Evolutionary conservation across 441 rosid genomes (phyloP), one percentile per base, ranked within the genome.

Genomic region (Mallotus japonicus): DNA sequence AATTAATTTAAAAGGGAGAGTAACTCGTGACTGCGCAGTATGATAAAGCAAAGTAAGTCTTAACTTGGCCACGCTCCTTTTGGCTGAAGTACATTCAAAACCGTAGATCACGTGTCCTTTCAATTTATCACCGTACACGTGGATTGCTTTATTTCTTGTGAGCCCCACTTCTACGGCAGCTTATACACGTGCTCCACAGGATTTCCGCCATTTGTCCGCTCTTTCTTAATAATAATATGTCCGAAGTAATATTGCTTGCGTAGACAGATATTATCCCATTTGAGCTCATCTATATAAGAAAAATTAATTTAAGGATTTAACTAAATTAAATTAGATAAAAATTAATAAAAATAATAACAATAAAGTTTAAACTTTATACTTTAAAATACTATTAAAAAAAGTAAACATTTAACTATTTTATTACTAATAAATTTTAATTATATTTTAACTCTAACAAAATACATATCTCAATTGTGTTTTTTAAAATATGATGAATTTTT

Each of bases 1-100:
- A 50, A 15, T 5, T 28, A 6, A 24, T 49, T 9, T 6, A 19
- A 47, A 13, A 13, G 8, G 12, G 12, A 12, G 53, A 14, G 70
- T 2, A 3, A 51, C 65, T 77, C 80, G 83, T 75, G 77, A 77
- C 73, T 46, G 72, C 75, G 37, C 24, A 47, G 57, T 3, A 11
- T 15, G 16, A 6, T 15, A 53, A 15, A 28, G 2, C 49, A 4
- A 59, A 17, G 54, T 47, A 58, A 50, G 13, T 47, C 57, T 58
- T 40, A 24, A 51, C 47, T 56, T 40, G 28, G 19, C 24, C 24
- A 20, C 73, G 74, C 77, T 16, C 19, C 47, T 19, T 6, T 12
- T 34, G 6, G 47, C 63, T 8, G 22, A 50, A n/a, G 14, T 28
- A 3, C 47, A n/a, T 56, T n/a, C n/a, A 13, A 50, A 34, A 7